Percentiles rank a stretch among this genome's conserved stretches.
phyloP scores from a whole-genome alignment of 176 grass and related monocot species.

The Hordeum marinum region DNA sequence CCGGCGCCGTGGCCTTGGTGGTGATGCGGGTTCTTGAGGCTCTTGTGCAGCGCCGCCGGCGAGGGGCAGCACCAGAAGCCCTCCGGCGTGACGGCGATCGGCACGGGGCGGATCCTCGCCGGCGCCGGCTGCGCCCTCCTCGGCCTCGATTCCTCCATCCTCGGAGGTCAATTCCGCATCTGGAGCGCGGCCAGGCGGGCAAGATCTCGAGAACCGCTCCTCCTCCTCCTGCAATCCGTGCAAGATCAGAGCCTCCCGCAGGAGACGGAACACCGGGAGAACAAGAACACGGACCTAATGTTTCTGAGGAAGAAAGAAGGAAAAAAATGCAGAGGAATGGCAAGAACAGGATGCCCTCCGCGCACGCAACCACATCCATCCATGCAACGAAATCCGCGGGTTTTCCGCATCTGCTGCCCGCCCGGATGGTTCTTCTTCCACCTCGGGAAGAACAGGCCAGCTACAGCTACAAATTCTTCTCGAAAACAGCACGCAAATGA shows the following conservation, averaged over 20 bases:
- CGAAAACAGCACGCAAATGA: not conserved
- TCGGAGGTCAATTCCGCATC: conserved; percentile 10
- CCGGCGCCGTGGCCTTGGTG: not conserved
- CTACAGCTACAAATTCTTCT: not conserved
- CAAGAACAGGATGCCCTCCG: not conserved
- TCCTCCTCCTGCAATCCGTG: not conserved
- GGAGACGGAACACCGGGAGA: not conserved
- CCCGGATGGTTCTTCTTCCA: not conserved
- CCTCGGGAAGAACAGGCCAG: not conserved
- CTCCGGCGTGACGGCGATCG: conserved; percentile 85
- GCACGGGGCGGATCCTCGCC: conserved; percentile 53
- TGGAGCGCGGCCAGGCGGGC: not conserved
- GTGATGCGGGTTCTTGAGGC: conserved; percentile 70
- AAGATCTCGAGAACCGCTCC: not conserved
- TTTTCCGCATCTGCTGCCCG: not conserved
- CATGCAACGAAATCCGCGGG: not conserved
- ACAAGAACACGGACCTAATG: not conserved
- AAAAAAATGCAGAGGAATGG: not conserved
- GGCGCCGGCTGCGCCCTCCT: conserved; percentile 24
- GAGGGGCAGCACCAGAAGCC: conserved; percentile 96
- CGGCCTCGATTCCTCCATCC: conserved; percentile 21
- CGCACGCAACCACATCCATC: not conserved
- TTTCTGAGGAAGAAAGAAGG: not conserved
- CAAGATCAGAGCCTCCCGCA: not conserved
- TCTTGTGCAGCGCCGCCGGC: conserved; percentile 78